Evolutionary conservation across 768 basidiomycete genomes (phyloP).

Genomic region (Clitopilus passeckerianus): DNA sequence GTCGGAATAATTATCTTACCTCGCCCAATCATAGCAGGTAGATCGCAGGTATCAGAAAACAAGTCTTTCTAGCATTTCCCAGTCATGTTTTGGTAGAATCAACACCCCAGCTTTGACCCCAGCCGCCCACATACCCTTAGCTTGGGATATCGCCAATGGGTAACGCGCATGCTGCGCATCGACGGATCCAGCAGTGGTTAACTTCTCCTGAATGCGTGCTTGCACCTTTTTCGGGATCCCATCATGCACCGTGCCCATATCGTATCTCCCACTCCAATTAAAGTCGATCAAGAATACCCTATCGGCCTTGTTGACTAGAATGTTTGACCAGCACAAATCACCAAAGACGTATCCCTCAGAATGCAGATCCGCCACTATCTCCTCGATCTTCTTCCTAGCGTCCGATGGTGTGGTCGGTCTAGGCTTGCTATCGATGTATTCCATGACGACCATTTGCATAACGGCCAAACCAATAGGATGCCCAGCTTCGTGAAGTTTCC

Average conservation of each 20-base stretch:
- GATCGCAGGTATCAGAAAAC: no score
- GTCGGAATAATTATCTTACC: no score
- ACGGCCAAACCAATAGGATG: not conserved
- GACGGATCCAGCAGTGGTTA: not conserved
- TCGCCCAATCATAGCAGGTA: no score
- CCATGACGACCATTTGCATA: conserved; percentile 1
- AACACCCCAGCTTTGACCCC: not conserved
- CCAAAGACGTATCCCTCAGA: not conserved
- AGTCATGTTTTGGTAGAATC: not conserved
- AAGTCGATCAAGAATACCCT: not conserved
- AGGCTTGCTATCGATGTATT: not conserved
- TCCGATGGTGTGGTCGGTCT: not conserved
- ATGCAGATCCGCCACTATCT: not conserved
- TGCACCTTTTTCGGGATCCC: not conserved
- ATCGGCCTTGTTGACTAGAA: not conserved
- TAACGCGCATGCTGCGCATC: not conserved
- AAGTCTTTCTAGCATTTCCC: not conserved
- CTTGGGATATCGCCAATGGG: not conserved
- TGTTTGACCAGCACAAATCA: not conserved
- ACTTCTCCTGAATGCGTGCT: not conserved
- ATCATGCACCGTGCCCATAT: conserved; percentile 1
- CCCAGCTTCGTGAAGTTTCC: not conserved
- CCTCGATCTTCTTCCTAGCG: not conserved
- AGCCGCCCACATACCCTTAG: not conserved
- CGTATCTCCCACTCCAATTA: not conserved